Evolutionary conservation across 306 rosid genomes (phyloP), one percentile per base, ranked within the genome.

Genomic region (Cyclanthera cordifolia): DNA sequence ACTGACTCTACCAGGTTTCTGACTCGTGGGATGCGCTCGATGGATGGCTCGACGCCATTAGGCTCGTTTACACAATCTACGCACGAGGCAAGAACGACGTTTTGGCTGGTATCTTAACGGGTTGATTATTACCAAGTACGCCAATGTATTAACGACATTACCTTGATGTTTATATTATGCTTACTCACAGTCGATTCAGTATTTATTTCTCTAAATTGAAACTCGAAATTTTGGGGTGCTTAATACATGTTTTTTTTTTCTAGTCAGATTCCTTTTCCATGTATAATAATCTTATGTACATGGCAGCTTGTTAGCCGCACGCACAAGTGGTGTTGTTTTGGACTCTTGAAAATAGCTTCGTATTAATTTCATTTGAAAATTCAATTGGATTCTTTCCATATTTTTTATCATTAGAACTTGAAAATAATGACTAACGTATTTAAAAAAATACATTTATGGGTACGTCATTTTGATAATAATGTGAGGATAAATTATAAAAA

Each of bases 21-120:
- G 99, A 90, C 73, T 88, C 99, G 1, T 90, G 95, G 96, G 99
- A 94, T 69, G 85, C 90, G 32, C 82, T 94, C 66, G 99, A 94
- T 65, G 99, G 97, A 55, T 94, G 99, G 99, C 84, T 90, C 61
- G 99, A 94, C 80, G 99, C 96, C 73, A 72, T 94, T 77, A 93
- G 96, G 74, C 79, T 90, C 53, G 99, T 94, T 34, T 94, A 94
- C 80, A 90, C 99, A 9, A 94, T 90, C 61, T 88, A 86, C 60
- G 99, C 90, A 20, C 91, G 99, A 30, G 83, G 93, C 67, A 94
- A 90, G 80, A 86, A 87, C 68, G 97, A 90, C 59, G 96, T 90
- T 65, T 83, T 90, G 75, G 96, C 96, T 4, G 97, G 97, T 70
- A 86, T 94, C 46, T 79, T 85, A 74, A 73, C 96, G 27, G 92